Evolutionary conservation across 2,329 filamentous ascomycete genomes (phyloP).

Genomic region (Xylariaceae sp.): DNA sequence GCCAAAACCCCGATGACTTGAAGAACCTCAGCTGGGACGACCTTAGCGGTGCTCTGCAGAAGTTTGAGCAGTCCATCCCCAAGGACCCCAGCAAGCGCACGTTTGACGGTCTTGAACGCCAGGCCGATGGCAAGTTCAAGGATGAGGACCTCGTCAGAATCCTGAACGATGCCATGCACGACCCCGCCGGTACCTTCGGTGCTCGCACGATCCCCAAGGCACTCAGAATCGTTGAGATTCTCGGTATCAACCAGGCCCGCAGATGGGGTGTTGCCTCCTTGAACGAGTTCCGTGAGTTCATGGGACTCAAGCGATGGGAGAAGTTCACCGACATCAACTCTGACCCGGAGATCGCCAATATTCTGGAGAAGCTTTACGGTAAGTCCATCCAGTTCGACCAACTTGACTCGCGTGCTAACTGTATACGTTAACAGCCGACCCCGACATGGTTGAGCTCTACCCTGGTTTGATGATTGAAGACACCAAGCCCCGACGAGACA

Average conservation of each 20-base stretch:
- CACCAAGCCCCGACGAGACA: constrained; percentile 44
- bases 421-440: constrained; percentile 34
- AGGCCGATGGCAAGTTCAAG: constrained; percentile 47
- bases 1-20: constrained; percentile 22
- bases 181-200: constrained; percentile 55
- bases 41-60: constrained; percentile 21
- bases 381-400: neutral
- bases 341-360: constrained; percentile 49
- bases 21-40: constrained; percentile 23
- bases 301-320: constrained; percentile 51
- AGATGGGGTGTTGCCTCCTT: constrained; percentile 57
- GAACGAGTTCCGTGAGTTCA: constrained; percentile 62
- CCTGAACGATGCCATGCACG: constrained; percentile 54
- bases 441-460: constrained; percentile 64
- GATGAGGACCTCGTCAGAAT: constrained; percentile 54
- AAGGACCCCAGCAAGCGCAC: constrained; percentile 43
- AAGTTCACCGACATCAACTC: constrained; percentile 55
- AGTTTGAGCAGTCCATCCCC: constrained; percentile 38
- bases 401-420: neutral
- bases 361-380: constrained; percentile 52
- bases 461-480: constrained; percentile 62
- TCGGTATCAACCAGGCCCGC: constrained; percentile 57
- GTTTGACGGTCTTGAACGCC: constrained; percentile 45
- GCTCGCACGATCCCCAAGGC: constrained; percentile 53
- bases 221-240: constrained; percentile 56